phyloP scores from a whole-genome alignment of 305 asterid genomes.

The Solanum hybrid region DNA sequence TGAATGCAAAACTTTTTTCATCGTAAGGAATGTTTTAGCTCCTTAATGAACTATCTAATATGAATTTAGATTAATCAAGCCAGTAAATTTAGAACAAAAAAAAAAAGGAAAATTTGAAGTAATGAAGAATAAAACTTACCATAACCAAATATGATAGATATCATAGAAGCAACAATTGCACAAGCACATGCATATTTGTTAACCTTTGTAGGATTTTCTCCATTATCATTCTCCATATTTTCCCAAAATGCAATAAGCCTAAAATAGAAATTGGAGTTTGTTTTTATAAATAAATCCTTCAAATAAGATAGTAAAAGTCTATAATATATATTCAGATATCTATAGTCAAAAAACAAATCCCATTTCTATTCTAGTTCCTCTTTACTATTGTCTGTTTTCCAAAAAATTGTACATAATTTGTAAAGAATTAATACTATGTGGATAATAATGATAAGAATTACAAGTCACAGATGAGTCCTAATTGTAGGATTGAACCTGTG shows the following conservation, averaged over 20 bases:
- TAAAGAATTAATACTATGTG: not conserved
- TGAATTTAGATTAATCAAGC: not conserved
- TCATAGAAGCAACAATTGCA: constrained; percentile 62
- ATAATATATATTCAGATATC: not conserved
- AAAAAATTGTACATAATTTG: not conserved
- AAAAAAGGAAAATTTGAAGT: not conserved
- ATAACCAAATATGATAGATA: constrained; percentile 63
- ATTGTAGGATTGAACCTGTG: not conserved
- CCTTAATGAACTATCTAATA: not conserved
- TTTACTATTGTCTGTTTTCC: not conserved
- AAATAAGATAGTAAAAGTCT: not conserved
- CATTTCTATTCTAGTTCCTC: not conserved
- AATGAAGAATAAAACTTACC: constrained; percentile 22
- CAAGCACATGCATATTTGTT: constrained; percentile 55
- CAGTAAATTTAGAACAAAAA: no score
- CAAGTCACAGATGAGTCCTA: not conserved
- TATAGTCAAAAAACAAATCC: not conserved
- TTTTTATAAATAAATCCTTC: not conserved
- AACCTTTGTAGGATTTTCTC: constrained; percentile 17
- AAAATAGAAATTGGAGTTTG: not conserved
- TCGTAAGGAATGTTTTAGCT: not conserved
- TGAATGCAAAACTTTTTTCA: not conserved
- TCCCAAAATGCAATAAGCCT: not conserved
- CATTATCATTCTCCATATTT: constrained; percentile 21
- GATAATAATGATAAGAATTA: not conserved